These are phyloP conservation scores for Paramecium tetraurelia DNA, from an alignment of 73 alveolate genomes.

Conservation along the genomic window DNA sequence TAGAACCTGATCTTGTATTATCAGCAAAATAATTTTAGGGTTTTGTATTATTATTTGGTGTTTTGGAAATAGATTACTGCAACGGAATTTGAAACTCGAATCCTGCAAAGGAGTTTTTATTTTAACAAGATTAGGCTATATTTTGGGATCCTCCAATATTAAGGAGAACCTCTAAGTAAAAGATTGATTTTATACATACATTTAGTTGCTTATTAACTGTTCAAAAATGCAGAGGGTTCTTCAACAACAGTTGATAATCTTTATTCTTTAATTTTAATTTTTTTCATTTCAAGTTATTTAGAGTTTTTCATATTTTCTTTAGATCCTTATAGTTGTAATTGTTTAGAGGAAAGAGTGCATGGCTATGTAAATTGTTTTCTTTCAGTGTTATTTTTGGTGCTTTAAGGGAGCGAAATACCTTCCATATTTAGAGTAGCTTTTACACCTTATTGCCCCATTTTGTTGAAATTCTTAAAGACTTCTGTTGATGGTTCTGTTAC, in stretches of 20 bases:
- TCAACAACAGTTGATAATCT: constrained; percentile 38
- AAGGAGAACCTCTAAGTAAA: background rate
- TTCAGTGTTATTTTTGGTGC: background rate
- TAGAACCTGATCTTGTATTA: constrained; percentile 35
- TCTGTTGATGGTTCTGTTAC: background rate
- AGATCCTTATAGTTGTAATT: background rate
- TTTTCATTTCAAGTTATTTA: background rate
- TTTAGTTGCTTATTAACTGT: background rate
- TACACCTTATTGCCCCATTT: background rate
- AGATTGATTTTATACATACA: background rate
- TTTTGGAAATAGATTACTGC: background rate
- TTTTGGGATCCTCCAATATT: background rate
- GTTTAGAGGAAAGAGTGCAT: background rate
- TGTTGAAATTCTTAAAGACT: background rate
- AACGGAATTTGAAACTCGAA: background rate
- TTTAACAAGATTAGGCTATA: background rate
- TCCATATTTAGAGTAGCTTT: background rate
- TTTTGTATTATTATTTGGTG: constrained; percentile 13
- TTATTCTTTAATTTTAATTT: background rate
- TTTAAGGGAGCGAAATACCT: background rate
- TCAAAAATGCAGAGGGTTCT: background rate
- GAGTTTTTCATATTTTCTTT: background rate
- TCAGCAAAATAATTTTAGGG: constrained; percentile 21
- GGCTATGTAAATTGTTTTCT: background rate
- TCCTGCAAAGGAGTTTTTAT: background rate